Conservation (phyloP, 2,329 filamentous ascomycete species). For the Pezicula radicicola region DNA sequence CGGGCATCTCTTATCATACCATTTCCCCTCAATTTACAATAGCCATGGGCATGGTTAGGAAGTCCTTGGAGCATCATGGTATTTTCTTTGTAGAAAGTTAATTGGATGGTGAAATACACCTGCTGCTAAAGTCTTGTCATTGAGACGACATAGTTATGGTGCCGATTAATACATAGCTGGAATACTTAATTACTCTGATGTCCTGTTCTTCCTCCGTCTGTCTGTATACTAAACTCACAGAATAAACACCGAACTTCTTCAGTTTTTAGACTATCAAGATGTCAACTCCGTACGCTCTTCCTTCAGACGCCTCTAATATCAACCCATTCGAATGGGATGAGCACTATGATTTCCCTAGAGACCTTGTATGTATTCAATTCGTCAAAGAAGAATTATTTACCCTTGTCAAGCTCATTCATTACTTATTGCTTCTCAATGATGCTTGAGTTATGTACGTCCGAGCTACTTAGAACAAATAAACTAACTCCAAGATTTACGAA, state of each 20-base stretch:
- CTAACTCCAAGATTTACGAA: too few species aligned
- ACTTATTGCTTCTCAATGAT: too few species aligned
- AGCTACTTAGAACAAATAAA: too few species aligned
- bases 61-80: too few species aligned
- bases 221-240: neutral
- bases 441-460: too few species aligned
- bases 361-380: slow-evolving; percentile 6
- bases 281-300: slow-evolving; percentile 19
- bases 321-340: slow-evolving; percentile 23
- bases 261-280: slow-evolving; percentile 8
- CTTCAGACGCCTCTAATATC: slow-evolving; percentile 14
- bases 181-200: neutral
- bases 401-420: too few species aligned
- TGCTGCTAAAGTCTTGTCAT: neutral
- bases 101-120: neutral
- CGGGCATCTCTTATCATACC: neutral
- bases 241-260: neutral
- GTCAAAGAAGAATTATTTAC: too few species aligned
- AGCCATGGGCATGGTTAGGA: too few species aligned
- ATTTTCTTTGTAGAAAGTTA: neutral
- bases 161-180: too few species aligned
- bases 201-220: neutral
- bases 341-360: slow-evolving; percentile 24
- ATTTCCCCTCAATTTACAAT: neutral
- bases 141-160: neutral